Evolutionary conservation across 2,329 filamentous ascomycete genomes (phyloP), one percentile per base, ranked within the genome.

Genomic region (Diaporthe caulivora): DNA sequence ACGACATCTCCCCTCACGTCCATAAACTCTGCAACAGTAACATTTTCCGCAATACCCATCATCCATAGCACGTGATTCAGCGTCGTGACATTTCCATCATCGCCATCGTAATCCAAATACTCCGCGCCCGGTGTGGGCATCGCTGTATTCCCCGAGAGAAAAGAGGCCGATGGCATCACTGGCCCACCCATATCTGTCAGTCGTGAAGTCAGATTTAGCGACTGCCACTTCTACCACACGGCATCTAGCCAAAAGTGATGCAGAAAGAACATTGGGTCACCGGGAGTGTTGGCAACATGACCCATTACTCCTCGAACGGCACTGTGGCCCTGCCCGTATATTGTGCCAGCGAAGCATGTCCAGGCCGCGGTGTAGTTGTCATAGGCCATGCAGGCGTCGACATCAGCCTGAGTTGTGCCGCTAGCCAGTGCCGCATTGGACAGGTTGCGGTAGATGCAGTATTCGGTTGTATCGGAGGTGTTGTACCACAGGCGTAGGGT

Each of bases 11-110:
- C 29, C 18, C n/a, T 40, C n/a, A 73, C 71, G 47, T 77, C 71
- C 75, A 77, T 77, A 29, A 77, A 71, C 21, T 76, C 75, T 18
- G 58, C 70, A 31, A 76, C 70, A 3, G 75, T 77, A 3, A 55
- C 70, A 49, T 77, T 74, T 2, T 72, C 70, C n/a, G 72, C 72
- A 24, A 75, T 71, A 0, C 74, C 75, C 31, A 70, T 44, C 18
- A 72, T 73, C 40, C 54, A 73, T 53, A 76, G 70, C 24, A 75
- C 64, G 37, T 76, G 75, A 26, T 65, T 70, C 68, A 76, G 26
- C n/a, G 74, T 76, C 2, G 69, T 69, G 26, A 57, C 55, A 13
- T 71, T 73, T 8, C 74, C 75, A 1, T 44, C 47, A 31, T 76
- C 73, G 44, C 72, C 72, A 29, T 31, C 42, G 31, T 70, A 68